Conservation (phyloP, 495 filamentous ascomycete species). For the Aspergillus nanangensis region DNA sequence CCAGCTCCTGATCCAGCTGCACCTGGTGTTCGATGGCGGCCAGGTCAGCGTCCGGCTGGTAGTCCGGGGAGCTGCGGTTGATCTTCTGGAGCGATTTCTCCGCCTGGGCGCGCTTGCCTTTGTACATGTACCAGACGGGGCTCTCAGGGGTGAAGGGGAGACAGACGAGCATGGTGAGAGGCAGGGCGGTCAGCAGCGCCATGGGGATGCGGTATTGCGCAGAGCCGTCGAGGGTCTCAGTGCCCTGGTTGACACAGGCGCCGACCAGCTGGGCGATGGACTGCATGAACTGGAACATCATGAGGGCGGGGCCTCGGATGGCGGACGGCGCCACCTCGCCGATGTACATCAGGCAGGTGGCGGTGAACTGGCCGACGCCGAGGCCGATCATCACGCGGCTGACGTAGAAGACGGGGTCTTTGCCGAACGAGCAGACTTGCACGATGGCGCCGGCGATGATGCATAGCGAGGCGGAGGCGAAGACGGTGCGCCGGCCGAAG, state of each 20-base stretch:
- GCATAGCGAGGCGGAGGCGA: constrained; percentile 15
- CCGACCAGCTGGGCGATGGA: constrained; percentile 30
- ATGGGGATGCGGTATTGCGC: constrained; percentile 31
- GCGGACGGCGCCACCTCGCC: constrained; percentile 29
- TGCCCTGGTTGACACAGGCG: constrained; percentile 29
- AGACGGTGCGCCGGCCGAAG: constrained; percentile 17
- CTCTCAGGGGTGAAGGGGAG: constrained; percentile 31
- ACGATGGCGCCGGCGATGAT: constrained; percentile 18
- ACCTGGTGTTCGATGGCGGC: constrained; percentile 14
- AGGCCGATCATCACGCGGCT: constrained; percentile 21
- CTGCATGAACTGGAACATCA: constrained; percentile 35
- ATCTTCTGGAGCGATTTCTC: constrained; percentile 24
- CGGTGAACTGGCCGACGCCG: constrained; percentile 22
- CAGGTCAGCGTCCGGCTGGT: constrained; percentile 25
- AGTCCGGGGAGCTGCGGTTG: constrained; percentile 19
- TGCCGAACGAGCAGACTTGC: constrained; percentile 19
- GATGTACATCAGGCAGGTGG: constrained; percentile 24
- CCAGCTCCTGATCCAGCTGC: constrained; percentile 15
- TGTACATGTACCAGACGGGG: constrained; percentile 28
- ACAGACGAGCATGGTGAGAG: constrained; percentile 22
- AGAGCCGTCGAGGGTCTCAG: constrained; percentile 17
- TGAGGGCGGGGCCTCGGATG: constrained; percentile 32
- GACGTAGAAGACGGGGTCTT: constrained; percentile 13
- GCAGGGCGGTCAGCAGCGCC: constrained; percentile 27
- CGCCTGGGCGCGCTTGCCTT: constrained; percentile 18